Evolutionary conservation across 345 rosid genomes (phyloP), one percentile per base, ranked within the genome.

Genomic region (Adansonia digitata): DNA sequence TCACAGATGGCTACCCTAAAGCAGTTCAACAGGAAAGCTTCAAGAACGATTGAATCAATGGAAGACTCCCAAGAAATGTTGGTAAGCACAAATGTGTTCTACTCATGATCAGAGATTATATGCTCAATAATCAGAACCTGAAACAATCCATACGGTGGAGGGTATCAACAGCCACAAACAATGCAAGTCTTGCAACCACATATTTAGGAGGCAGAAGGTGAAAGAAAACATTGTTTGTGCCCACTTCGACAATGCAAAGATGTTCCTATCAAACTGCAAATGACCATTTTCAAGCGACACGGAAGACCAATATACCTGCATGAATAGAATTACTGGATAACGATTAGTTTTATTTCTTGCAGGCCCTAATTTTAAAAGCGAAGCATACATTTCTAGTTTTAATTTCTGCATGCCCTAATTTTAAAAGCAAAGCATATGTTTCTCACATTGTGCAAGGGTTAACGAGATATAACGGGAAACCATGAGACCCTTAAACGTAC

Each of bases 251-350:
- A 27, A 37, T 10, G 31, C 67, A 42, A 29, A 11, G 27, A n/a
- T 18, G 45, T 15, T 66, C 51, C 20, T 49, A 18, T 29, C 27
- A 29, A 55, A 48, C 29, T 53, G 48, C 29, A 34, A 14, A 42
- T 3, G 6, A 37, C 62, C 26, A 10, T 57, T 24, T 48, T 76
- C 79, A 59, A 69, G 70, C 20, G 13, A 76, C 7, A 15, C 6
- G 60, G 62, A 17, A 43, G 26, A 76, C 51, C 69, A 76, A 49
- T 48, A 76, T 29, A 69, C 79, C 79, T 76, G 74, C 70, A 76
- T 22, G 61, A 43, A 68, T 24, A 31, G 48, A 18, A 57, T 14
- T 18, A 53, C 17, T 10, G 8, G 11, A 29, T 60, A 42, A 7
- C 12, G 62, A 56, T 56, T 24, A 56, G 29, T 56, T 31, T 60